These are phyloP conservation scores for Centella asiatica DNA, from an alignment of 129 eudicot species.

Conservation along the genomic window DNA sequence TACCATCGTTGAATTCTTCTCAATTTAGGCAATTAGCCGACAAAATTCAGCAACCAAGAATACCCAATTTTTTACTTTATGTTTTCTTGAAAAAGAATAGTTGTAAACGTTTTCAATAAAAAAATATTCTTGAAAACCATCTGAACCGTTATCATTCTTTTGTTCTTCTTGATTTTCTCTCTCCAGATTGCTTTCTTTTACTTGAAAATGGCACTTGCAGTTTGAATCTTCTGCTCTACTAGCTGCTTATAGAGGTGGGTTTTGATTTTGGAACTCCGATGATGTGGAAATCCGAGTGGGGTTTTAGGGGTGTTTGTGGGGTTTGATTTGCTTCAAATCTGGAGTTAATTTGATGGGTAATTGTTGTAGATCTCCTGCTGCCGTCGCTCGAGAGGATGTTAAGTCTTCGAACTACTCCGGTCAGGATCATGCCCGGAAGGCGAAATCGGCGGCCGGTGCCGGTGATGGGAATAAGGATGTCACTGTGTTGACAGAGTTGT, in stretches of 20 bases:
- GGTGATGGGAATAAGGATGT: slow-evolving; percentile 34
- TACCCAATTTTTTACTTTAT: not conserved
- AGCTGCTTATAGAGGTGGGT: not conserved
- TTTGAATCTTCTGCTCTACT: slow-evolving; percentile 9
- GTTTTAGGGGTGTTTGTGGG: not conserved
- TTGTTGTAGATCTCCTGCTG: slow-evolving; percentile 98
- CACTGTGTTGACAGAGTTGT: slow-evolving; percentile 47
- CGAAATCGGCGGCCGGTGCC: slow-evolving; percentile 24
- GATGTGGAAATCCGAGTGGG: not conserved
- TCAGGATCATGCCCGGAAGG: slow-evolving; percentile 41
- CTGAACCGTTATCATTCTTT: slow-evolving; percentile 18
- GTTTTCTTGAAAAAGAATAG: not conserved
- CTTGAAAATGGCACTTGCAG: slow-evolving; percentile 6
- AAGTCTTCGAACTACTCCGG: slow-evolving; percentile 67
- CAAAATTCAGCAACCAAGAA: slow-evolving; percentile 2
- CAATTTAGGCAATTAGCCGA: not conserved
- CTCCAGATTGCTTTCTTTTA: not conserved
- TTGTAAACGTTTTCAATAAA: not conserved
- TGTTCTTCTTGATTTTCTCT: slow-evolving; percentile 16
- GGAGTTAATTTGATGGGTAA: slow-evolving; percentile 58
- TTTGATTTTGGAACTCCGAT: not conserved
- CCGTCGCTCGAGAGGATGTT: slow-evolving; percentile 85
- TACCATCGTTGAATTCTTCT: not conserved
- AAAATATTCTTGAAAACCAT: slow-evolving; percentile 18
- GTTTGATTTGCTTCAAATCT: not conserved